Base-by-base conservation (phyloP, 768 basidiomycete genomes). In the Lyophyllum decastes region DNA sequence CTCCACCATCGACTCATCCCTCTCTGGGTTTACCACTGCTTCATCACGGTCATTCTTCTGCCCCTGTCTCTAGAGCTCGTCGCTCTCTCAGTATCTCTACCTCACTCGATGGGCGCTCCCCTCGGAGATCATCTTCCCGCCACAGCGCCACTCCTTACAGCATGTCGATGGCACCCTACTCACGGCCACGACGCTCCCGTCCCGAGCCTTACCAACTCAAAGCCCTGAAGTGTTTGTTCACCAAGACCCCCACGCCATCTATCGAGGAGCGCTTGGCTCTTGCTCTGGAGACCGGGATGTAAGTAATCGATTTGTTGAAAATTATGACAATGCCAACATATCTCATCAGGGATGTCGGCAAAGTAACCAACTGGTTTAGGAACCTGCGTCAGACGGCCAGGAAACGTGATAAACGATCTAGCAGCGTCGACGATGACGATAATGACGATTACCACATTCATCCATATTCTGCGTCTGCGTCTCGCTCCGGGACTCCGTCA, bases 341-440 rank as follows among this genome's bases (percentile, higher is more conserved):
- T 55, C 58, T 65, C 33, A 53, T 14, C 57, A 87, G 84, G 90
- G 90, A 93, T 72, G 71, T 92, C 55, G 87, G 86, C 61, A 91
- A 90, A 72, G 90, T 93, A 52, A 91, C 90, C 17, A 93, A 93
- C 69, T 93, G 90, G 90, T 92, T 92, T 78, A 80, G 90, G 34
- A 93, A 93, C 67, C 78, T 92, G 56, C 83, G 90, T 35, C 90
- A 93, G 73, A 89, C 88, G 17, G 81, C 90, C n/a, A 76, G 90
- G 43, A 91, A 86, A 71, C 84, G 90, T 22, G 80, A 82, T 55
- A 85, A 79, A 72, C 82, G 75, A 61, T 68, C 72, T 22, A 73
- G 76, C 52, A 76, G 79, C 63, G 73, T 76, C 21, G 80, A 76
- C 59, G 77, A 78, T 50, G 76, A 76, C 24, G 79, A 78, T 58